Evolutionary conservation across 805 yeast genomes (phyloP), one percentile per base, ranked within the genome.

Genomic region (Kuraishia piskuri): DNA sequence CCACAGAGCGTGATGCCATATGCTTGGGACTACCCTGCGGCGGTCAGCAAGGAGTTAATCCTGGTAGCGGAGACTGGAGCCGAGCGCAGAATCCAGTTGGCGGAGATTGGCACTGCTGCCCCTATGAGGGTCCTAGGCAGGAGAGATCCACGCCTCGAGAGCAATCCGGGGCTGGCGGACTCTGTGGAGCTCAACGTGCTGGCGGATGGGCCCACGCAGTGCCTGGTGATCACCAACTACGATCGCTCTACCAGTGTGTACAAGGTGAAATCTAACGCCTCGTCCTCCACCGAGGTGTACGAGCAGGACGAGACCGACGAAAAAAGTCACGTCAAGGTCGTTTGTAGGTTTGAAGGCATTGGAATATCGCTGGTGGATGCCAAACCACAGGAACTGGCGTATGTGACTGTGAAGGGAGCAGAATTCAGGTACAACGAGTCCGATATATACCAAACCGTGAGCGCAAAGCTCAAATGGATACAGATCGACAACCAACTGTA

Each of bases 1-100:
- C 83, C 96, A 1, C 82, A 82, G 62, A 88, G 96, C 68, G 96
- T 90, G 2, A 94, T 94, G 98, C 97, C 98, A 0, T 94, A 94
- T 66, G 89, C 99, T 0, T 94, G 97, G 91, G 99, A 94, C 66
- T 94, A 80, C 68, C 99, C 99, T 0, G 90, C 95, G 52, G 97
- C 96, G 0, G 71, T 80, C 9, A 78, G 85, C 49, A 91, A 90
- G 65, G 97, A 91, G 62, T 69, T 94, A 31, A 76, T 90, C 2
- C 67, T 94, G 36, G 40, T 31, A 3, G 74, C 90, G 55, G 76
- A 86, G 10, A 85, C 84, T 50, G 87, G 88, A 1, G 75, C 84
- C 25, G 91, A 87, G 63, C 76, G 97, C 55, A 80, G 82, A 49
- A 77, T 95, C 21, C 95, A 90, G 61, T 69, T 94, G 52, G 94